phyloP scores from a whole-genome alignment of 1,284 basidiomycete species.

The Sutorius eximius region DNA sequence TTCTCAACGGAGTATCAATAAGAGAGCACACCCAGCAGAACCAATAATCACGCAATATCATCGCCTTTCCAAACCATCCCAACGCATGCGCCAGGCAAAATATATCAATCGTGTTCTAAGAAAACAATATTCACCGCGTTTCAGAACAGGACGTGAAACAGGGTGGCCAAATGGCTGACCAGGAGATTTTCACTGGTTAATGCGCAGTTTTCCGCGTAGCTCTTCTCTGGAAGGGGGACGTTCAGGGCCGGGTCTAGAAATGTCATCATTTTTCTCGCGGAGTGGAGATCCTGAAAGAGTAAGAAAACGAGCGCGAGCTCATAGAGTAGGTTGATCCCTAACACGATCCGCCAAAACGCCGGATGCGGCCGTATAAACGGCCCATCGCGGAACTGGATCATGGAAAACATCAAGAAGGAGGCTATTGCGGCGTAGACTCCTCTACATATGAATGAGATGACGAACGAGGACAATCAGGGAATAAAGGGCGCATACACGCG shows the following conservation, averaged over 20 bases:
- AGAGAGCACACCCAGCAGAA: slow-evolving; percentile 72
- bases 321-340: slow-evolving; percentile 79
- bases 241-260: slow-evolving; percentile 71
- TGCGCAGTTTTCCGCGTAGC: slow-evolving; percentile 76
- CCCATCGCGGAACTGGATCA: slow-evolving; percentile 84
- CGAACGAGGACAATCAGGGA: slow-evolving; percentile 6
- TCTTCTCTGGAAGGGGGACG: slow-evolving; percentile 76
- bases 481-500: slow-evolving; percentile 56
- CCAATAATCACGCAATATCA: slow-evolving; percentile 86
- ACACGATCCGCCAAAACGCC: slow-evolving; percentile 72
- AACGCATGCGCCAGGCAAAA: slow-evolving; percentile 81
- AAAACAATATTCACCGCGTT: not conserved
- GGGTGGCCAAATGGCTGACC: slow-evolving; percentile 44
- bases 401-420: slow-evolving; percentile 74
- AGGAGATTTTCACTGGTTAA: slow-evolving; percentile 64
- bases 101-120: slow-evolving; percentile 74
- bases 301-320: slow-evolving; percentile 78
- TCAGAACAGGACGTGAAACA: slow-evolving; percentile 10
- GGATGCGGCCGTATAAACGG: slow-evolving; percentile 76
- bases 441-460: slow-evolving; percentile 37
- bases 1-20: slow-evolving; percentile 5
- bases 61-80: slow-evolving; percentile 86
- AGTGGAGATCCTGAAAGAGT: slow-evolving; percentile 77
- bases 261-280: slow-evolving; percentile 77
- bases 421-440: slow-evolving; percentile 69